Evolutionary conservation across 2,329 filamentous ascomycete genomes (phyloP), one percentile per base, ranked within the genome.

Genomic region (Simplicillium sp.): DNA sequence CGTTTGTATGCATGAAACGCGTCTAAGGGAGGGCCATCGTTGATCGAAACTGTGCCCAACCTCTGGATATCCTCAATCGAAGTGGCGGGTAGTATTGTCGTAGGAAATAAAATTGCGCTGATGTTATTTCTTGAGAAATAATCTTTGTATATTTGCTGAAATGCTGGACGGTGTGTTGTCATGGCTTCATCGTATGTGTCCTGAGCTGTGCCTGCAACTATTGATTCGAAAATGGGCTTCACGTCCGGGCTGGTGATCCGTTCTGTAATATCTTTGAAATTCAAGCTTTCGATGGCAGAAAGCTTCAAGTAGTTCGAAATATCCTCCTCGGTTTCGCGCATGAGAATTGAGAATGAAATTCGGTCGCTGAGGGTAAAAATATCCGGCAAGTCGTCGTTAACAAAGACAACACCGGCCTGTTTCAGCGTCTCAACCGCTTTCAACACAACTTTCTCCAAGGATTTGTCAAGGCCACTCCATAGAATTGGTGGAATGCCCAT

Each of bases 31-130:
- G 45, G 45, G 4, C 45, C 46, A 18, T 42, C 46, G 31, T 48
- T 48, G 39, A 48, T 38, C 15, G 46, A 44, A 4, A 48, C 43
- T 18, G 43, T 44, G 14, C 46, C 45, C 11, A 44, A 47, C 4
- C 45, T 43, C 25, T 47, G 11, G 7, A 41, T 18, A 11, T 34
- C 20, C 29, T 48, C 45, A 1, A 48, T 47, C 1, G 44, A 45
- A 3, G 37, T 44, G 13, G 46, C 46, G n/a, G 46, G 45, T 17
- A 48, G 36, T 4, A 44, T 40, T 5, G 46, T 48, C 8, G 46
- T 47, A 9, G 46, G 46, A 16, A 48, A 48, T 8, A 47, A 20
- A 17, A 48, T 40, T 13, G 45, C 46, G 15, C 44, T 42, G 11
- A 48, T 36, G 14, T 37, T 34, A 25, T 40, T 36, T 7, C 15